phyloP scores from a whole-genome alignment of 768 basidiomycete species.

The Rhodotorula kratochvilovae region DNA sequence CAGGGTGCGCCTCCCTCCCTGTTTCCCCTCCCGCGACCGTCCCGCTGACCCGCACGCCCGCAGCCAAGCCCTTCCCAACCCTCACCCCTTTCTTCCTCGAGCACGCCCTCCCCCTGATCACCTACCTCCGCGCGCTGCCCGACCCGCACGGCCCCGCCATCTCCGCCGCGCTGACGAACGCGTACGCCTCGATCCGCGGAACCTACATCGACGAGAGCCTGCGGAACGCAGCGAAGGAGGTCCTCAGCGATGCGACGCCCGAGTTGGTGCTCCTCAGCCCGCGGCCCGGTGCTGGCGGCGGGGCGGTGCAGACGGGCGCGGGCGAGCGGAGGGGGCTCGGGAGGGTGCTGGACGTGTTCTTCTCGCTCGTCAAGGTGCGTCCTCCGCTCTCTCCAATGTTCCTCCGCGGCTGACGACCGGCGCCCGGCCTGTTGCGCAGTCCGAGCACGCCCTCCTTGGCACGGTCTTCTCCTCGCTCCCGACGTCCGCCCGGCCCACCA shows the following conservation, averaged over 20 bases:
- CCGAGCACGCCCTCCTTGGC: conserved; percentile 37
- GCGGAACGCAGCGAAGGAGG: conserved; percentile 35
- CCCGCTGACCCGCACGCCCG: no score
- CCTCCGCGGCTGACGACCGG: no score
- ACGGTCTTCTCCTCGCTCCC: conserved; percentile 35
- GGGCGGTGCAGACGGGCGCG: not conserved
- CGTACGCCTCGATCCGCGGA: conserved; percentile 31
- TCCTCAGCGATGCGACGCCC: conserved; percentile 27
- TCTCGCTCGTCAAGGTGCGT: conserved; percentile 42
- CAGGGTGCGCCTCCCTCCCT: conserved; percentile 2
- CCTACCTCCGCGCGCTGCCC: conserved; percentile 35
- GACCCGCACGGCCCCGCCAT: conserved; percentile 13
- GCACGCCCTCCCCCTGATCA: conserved; percentile 32
- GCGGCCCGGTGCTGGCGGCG: not conserved
- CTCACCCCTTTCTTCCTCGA: conserved; percentile 33
- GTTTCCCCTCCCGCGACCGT: no score
- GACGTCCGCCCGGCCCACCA: not conserved
- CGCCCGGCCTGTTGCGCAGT: no score
- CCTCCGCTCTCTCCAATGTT: no score
- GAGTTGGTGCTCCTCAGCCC: not conserved
- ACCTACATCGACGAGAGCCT: conserved; percentile 38
- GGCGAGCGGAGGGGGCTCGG: conserved; percentile 33
- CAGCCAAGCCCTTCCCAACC: conserved; percentile 38
- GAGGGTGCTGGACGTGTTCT: conserved; percentile 38
- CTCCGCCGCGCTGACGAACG: conserved; percentile 16